Conservation (phyloP, 2,329 filamentous ascomycete genomes). For the Canariomyces notabilis region DNA sequence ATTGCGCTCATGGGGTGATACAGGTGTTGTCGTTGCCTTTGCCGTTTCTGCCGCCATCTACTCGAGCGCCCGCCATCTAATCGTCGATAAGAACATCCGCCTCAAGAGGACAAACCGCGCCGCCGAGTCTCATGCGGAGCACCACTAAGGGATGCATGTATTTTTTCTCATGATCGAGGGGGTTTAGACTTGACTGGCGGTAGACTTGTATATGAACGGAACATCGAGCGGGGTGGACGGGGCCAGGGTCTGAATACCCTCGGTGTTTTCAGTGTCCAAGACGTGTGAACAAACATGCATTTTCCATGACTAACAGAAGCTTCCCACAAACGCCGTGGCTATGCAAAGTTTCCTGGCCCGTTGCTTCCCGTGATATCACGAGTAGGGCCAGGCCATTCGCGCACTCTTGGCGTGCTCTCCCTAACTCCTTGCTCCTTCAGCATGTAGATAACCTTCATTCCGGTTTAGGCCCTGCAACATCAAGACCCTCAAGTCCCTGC, state of each 20-base stretch:
- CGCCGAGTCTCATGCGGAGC: slow-evolving; percentile 34
- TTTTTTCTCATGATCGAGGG: slow-evolving; percentile 12
- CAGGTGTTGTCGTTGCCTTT: slow-evolving; percentile 82
- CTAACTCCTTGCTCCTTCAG: too few species aligned
- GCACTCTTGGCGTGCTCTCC: background rate
- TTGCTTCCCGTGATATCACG: slow-evolving; percentile 11
- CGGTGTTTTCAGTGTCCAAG: slow-evolving; percentile 3
- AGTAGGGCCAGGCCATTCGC: background rate
- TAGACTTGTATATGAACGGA: slow-evolving; percentile 22
- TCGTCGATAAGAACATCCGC: slow-evolving; percentile 87
- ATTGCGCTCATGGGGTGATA: background rate
- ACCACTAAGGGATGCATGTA: slow-evolving; percentile 21
- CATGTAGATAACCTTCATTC: slow-evolving; percentile 48
- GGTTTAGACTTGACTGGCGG: slow-evolving; percentile 16
- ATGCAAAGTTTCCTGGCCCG: slow-evolving; percentile 33
- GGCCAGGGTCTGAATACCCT: background rate
- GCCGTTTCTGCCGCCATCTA: slow-evolving; percentile 77
- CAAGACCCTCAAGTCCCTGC: slow-evolving; percentile 89
- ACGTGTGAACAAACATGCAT: slow-evolving; percentile 10
- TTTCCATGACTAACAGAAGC: slow-evolving; percentile 12
- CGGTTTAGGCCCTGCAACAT: slow-evolving; percentile 86
- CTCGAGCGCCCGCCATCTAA: slow-evolving; percentile 76
- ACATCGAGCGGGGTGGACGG: slow-evolving; percentile 6
- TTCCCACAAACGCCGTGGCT: slow-evolving; percentile 41
- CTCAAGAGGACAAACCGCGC: slow-evolving; percentile 65